Base-by-base conservation (phyloP, 2,329 filamentous ascomycete species). In the Phialophora tarda region DNA sequence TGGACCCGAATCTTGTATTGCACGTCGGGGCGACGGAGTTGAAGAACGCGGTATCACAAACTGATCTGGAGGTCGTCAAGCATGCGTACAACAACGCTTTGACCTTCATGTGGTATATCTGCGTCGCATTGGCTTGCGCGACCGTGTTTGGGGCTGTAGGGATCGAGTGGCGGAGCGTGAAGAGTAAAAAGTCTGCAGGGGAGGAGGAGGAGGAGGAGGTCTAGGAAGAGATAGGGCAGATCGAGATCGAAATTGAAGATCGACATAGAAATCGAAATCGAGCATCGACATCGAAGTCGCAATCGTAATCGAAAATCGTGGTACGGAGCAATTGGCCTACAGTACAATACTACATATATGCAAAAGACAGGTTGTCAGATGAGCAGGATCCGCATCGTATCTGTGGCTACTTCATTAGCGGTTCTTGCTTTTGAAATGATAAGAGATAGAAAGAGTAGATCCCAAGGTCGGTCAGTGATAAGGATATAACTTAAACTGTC, bases 101-200 rank as follows among this genome's bases (percentile, higher is more conserved):
- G 55, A 38, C 34, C 1, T n/a, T 38, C 38, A 34, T 59, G 28
- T 73, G 72, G 69, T 74, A 74, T 30, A 48, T 74, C 17, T n/a
- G 64, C n/a, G 62, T 73, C 8, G 71, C 59, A 3, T 63, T 75
- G 62, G 68, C 67, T 7, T 74, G 71, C 12, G 66, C 61, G 48
- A 74, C 71, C 1, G 64, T 73, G 14, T 56, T 73, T 11, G 74
- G 73, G 2, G 70, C 73, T 58, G 47, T 72, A 10, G 60, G 66
- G 55, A 63, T 74, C 6, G 74, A 75, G 59, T 75, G 74, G 73
- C 66, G 69, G n/a, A 73, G 69, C 5, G 72, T 75, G 5, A 75
- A 75, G 62, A 62, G 73, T 61, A 74, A 12, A 4, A 51, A 24
- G 48, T 3, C 10, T 23, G 48, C 21, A 26, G 48, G 7, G 2